A percentile compares a stretch with the other conserved stretches of the same genome.
Conservation (phyloP, 192 early-diverging fungal species). For the Geranomyces variabilis region DNA sequence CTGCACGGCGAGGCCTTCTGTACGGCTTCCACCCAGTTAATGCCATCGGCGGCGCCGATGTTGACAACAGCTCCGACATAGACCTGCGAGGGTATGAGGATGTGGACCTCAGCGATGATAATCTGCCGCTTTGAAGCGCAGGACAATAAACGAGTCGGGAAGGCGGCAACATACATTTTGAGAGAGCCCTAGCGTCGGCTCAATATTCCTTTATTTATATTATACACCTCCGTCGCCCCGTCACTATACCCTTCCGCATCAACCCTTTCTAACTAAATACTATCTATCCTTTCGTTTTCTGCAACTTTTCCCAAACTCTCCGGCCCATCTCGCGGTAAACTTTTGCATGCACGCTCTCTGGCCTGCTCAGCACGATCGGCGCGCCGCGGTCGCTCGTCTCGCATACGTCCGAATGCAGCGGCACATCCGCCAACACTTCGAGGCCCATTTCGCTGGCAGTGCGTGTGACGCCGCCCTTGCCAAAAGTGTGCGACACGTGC, state of each 20-base stretch:
- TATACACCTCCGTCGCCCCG: no score
- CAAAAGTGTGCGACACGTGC: slow-evolving; percentile 81
- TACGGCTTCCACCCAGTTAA: slow-evolving; percentile 34
- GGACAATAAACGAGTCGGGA: no score
- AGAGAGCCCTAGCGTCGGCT: no score
- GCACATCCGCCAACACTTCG: slow-evolving; percentile 75
- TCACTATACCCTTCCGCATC: no score
- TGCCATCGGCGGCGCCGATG: slow-evolving; percentile 8
- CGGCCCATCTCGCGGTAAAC: slow-evolving; percentile 30
- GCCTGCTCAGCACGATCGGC: slow-evolving; percentile 50
- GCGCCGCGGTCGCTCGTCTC: slow-evolving; percentile 71
- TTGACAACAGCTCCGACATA: background rate
- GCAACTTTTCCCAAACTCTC: slow-evolving; percentile 24
- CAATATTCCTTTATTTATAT: no score
- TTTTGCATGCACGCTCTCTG: slow-evolving; percentile 35
- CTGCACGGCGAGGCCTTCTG: slow-evolving; percentile 9
- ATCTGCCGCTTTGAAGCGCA: no score
- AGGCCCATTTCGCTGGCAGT: slow-evolving; percentile 69
- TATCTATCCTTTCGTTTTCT: background rate
- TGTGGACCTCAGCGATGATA: background rate
- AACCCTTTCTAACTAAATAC: no score
- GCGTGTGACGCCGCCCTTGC: slow-evolving; percentile 56
- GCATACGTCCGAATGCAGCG: slow-evolving; percentile 76
- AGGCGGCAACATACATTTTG: no score
- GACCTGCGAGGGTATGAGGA: slow-evolving; percentile 17